Base-by-base conservation (phyloP, 139 green algal species). In the Closterium sp. region DNA sequence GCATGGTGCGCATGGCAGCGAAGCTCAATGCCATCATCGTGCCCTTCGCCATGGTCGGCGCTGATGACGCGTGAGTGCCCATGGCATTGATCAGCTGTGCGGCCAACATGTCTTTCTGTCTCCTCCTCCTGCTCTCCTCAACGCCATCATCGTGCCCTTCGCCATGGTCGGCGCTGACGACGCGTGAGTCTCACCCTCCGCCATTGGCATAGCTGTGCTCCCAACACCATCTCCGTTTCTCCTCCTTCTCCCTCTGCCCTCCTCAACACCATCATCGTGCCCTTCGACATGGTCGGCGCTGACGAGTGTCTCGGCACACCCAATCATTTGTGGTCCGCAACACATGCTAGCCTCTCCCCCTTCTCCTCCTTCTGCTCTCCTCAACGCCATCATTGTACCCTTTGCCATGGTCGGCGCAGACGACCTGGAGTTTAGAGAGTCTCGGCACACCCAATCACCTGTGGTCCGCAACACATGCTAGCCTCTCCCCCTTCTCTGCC, bases 111-210 rank as follows among this genome's bases (percentile, higher is more conserved):
- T 38, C 32, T n/a, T n/a, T n/a, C n/a, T n/a, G n/a, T n/a, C n/a
- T n/a, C n/a, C n/a, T n/a, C n/a, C n/a, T n/a, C n/a, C n/a, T n/a
- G n/a, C n/a, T n/a, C n/a, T n/a, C n/a, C 97, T 97, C 91, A 95
- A 96, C 28, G 98, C 98, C 32, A 98, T 96, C 89, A 98, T 99
- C 84, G 95, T 99, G 10, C 97, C 98, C 22, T 98, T 99, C 94
- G 96, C 96, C 0, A 96, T 96, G 2, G 95, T 99, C 5, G 97
- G 97, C 21, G 92, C 93, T 11, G 97, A 98, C 70, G 97, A 98
- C 89, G 94, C 94, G 10, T 96, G 29, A 31, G 86, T 42, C 34
- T 6, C 34, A 42, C 34, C n/a, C n/a, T n/a, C n/a, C 34, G 34
- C 27, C 79, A 30, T 42, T 42, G 34, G 34, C 34, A 10, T 42